These are phyloP conservation scores for Ogataea corticis DNA, from an alignment of 805 yeast species.

Conservation along the genomic window DNA sequence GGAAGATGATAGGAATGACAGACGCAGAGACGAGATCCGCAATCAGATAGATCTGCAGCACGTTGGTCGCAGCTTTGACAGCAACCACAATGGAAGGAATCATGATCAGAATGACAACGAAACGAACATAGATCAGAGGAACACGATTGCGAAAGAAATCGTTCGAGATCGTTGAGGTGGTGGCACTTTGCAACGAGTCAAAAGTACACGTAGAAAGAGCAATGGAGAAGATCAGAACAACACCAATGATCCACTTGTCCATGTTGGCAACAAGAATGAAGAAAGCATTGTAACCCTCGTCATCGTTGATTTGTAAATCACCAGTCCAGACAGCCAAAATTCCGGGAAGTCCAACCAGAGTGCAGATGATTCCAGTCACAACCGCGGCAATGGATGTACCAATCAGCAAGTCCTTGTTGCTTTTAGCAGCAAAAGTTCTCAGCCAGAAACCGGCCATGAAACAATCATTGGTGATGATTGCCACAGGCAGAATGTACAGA, in stretches of 20 bases:
- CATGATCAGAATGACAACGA: slow-evolving; percentile 70
- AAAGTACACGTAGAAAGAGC: slow-evolving; percentile 83
- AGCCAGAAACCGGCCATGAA: slow-evolving; percentile 94
- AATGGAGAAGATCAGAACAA: slow-evolving; percentile 72
- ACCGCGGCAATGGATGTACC: slow-evolving; percentile 78
- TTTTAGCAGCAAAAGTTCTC: slow-evolving; percentile 84
- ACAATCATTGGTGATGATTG: slow-evolving; percentile 86
- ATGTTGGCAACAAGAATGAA: slow-evolving; percentile 67
- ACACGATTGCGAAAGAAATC: slow-evolving; percentile 85
- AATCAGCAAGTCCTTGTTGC: slow-evolving; percentile 71
- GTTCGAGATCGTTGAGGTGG: slow-evolving; percentile 85
- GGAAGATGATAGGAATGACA: slow-evolving; percentile 77
- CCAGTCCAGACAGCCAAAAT: slow-evolving; percentile 92
- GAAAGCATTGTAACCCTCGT: slow-evolving; percentile 66
- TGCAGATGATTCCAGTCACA: slow-evolving; percentile 60
- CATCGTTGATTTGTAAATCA: slow-evolving; percentile 51
- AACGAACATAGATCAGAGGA: slow-evolving; percentile 64
- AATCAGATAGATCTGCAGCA: slow-evolving; percentile 83
- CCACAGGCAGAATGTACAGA: slow-evolving; percentile 78
- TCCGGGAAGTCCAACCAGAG: slow-evolving; percentile 81
- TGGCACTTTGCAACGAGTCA: slow-evolving; percentile 85
- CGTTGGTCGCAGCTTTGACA: slow-evolving; percentile 74
- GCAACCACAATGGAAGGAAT: slow-evolving; percentile 89
- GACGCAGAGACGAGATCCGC: slow-evolving; percentile 89
- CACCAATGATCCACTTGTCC: slow-evolving; percentile 86